Base-by-base conservation (phyloP, 345 rosid species). In the Lepidium aucheri region DNA sequence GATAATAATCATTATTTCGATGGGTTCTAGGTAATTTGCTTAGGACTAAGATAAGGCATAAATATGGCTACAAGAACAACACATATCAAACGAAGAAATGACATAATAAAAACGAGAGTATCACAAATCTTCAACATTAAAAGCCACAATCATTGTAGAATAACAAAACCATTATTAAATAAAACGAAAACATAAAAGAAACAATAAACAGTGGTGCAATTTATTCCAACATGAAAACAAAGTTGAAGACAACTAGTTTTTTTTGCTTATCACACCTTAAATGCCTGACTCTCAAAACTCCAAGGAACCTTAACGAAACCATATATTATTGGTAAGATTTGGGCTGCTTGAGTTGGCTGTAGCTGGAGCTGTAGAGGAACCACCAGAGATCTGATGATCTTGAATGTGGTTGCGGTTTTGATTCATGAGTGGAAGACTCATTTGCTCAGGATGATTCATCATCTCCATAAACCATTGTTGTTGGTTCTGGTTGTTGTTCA, bases 391-490 rank as follows among this genome's bases (percentile, higher is more conserved):
- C 2, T 55, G 17, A 11, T 55, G 60, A 0, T 36, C 32, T 3
- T 46, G 28, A 0, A 33, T 18, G 4, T 55, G 63, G 42, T 30
- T 15, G 8, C 9, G 55, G 18, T 43, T 11, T 5, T 40, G 58
- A 22, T 39, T 18, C n/a, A 57, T 39, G 8, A 57, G 39, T 24
- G 20, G 47, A 39, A 22, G 26, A 3, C 71, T 79, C 55, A 70
- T 8, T 5, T 73, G 50, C 8, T 66, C 56, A 0, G 62, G 57
- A 13, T 28, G 24, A 26, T 67, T 73, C 77, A 39, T 39, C 65
- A 69, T 24, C 8, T 65, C 78, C 73, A 33, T 30, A 16, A 72
- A 61, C 80, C 76, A 69, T 30, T 66, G 65, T 22, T 72, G 77
- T 44, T 71, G 68, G 24, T 39, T 45, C 0, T 53, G 49, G 9